Base-by-base conservation (phyloP, 1,284 basidiomycete genomes). In the Phaffia rhodozyma region DNA sequence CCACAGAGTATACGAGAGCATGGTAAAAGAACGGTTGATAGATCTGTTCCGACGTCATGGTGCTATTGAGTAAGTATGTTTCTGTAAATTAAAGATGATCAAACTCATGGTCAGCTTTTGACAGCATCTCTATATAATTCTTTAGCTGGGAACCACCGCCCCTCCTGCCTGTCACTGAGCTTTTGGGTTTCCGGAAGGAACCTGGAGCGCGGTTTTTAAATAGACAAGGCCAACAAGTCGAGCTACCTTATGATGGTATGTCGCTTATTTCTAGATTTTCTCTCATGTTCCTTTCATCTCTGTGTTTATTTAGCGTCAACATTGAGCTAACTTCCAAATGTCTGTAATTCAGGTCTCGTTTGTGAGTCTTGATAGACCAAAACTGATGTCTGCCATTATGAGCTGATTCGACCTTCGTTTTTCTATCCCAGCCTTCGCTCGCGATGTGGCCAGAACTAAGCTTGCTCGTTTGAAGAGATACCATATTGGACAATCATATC, bases 381-480 rank as follows among this genome's bases (percentile, higher is more conserved):
- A 21, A n/a, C n/a, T 5, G n/a, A 55, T 61, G 25, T 2, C 58
- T 60, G 4, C 5, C 3, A 27, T 13, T 16, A 16, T 21, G 5
- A 58, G 7, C 23, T 60, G 7, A 88, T 67, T 76, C 88, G 1
- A 84, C 94, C 2, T 91, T 0, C 85, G 85, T 66, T 86, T 89
- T 66, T 82, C 85, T 18, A 78, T 93, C 18, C 78, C 88, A 1
- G 85, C 87, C 0, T 94, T 97, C 74, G 91, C 92, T 11, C 81
- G 91, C 55, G 79, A 89, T 51, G 90, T 90, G 21, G 89, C 88
- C 0, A 80, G 87, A 63, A 82, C 80, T 20, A 83, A 83, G 56
- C 81, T 84, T 58, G 83, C 82, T 69, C 79, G 93, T 51, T 91
- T 96, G 74, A 97, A 97, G 75, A 82, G 92, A 21, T 96, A 87